A percentile compares a stretch with the other conserved stretches of the same genome.
These are phyloP conservation scores for Lodderomyces jiufengensis DNA, from an alignment of 1,139 yeast species.

Conservation along the genomic window DNA sequence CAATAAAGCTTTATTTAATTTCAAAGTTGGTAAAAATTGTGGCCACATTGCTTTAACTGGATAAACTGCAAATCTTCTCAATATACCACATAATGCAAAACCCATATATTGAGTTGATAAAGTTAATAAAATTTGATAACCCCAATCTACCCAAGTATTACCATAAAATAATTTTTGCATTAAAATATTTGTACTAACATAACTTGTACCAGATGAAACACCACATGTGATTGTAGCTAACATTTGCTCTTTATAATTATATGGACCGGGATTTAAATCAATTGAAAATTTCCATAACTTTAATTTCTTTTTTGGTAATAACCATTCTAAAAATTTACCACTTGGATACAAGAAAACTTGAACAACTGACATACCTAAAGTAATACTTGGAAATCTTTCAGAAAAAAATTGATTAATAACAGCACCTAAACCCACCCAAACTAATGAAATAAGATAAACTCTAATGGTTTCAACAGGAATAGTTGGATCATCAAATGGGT, in stretches of 20 bases:
- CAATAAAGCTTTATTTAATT: constrained; percentile 52
- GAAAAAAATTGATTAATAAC: constrained; percentile 57
- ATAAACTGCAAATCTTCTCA: constrained; percentile 54
- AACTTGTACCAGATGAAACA: constrained; percentile 21
- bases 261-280: constrained; percentile 27
- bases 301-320: constrained; percentile 19
- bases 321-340: constrained; percentile 17
- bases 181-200: constrained; percentile 19
- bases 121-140: constrained; percentile 48
- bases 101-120: constrained; percentile 58
- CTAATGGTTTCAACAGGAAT: constrained; percentile 55
- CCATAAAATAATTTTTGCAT: constrained; percentile 25
- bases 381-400: constrained; percentile 53
- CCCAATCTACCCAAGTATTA: constrained; percentile 38
- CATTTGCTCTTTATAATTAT: constrained; percentile 26
- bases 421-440: constrained; percentile 65
- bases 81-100: constrained; percentile 58
- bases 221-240: constrained; percentile 21
- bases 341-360: constrained; percentile 23
- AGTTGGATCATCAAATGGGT: constrained; percentile 49
- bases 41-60: constrained; percentile 61
- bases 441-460: constrained; percentile 48
- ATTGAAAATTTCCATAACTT: constrained; percentile 12
- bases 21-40: constrained; percentile 49
- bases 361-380: constrained; percentile 36